phyloP scores from a whole-genome alignment of 2,329 filamentous ascomycete genomes.

The Phialemoniopsis sp. region DNA sequence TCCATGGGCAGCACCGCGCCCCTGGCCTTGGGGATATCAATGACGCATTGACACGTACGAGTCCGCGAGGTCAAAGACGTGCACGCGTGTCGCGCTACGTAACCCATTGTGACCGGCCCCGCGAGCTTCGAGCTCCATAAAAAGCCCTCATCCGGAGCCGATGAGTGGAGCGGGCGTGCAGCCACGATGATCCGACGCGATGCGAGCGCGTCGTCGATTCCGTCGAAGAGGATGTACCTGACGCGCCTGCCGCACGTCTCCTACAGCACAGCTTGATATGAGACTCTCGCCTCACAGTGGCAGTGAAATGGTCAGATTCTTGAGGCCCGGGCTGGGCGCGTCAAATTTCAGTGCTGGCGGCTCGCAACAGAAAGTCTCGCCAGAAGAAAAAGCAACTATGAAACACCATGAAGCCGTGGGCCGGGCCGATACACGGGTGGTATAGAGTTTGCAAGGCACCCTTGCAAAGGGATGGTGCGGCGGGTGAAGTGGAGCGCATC shows the following conservation, averaged over 20 bases:
- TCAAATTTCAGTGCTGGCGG: not conserved
- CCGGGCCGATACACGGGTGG: too few relatives aligned
- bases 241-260: slow-evolving; percentile 11
- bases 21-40: too few relatives aligned
- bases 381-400: too few relatives aligned
- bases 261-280: slow-evolving; percentile 5
- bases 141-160: slow-evolving; percentile 17
- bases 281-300: slow-evolving; percentile 8
- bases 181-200: slow-evolving; percentile 32
- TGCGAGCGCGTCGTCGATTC: slow-evolving; percentile 23
- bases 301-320: slow-evolving; percentile 4
- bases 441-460: too few relatives aligned
- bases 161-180: slow-evolving; percentile 21
- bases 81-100: slow-evolving; percentile 20
- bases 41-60: slow-evolving; percentile 23
- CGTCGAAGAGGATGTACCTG: slow-evolving; percentile 14
- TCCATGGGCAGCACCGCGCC: too few relatives aligned
- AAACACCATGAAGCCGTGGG: too few relatives aligned
- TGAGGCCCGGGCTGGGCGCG: slow-evolving; percentile 3
- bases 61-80: slow-evolving; percentile 35
- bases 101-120: slow-evolving; percentile 13
- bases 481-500: too few relatives aligned
- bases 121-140: slow-evolving; percentile 34
- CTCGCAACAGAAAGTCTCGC: too few relatives aligned
- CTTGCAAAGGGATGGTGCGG: too few relatives aligned